Conservation (phyloP, 352 stramenopile species). For the Phytopythium vexans region DNA sequence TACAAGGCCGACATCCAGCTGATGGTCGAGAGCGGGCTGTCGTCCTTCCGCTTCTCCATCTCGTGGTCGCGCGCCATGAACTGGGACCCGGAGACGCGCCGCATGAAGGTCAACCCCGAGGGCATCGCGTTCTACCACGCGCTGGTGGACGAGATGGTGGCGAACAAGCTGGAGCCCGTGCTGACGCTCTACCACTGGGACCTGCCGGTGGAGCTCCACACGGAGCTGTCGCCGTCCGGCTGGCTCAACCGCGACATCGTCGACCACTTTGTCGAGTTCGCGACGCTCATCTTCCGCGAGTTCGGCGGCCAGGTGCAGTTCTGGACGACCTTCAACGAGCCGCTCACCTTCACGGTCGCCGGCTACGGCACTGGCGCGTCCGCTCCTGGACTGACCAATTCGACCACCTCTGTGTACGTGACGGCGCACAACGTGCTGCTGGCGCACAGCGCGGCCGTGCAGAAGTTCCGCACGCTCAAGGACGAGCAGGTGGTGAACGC, state of each 20-base stretch:
- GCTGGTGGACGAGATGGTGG: conserved; percentile 19
- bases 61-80: conserved; percentile 80
- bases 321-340: conserved; percentile 96
- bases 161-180: conserved; percentile 83
- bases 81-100: conserved; percentile 12
- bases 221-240: conserved; percentile 67
- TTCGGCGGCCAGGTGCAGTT: conserved; percentile 91
- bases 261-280: conserved; percentile 81
- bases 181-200: conserved; percentile 98
- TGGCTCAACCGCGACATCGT: conserved; percentile 62
- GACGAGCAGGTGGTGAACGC: conserved; percentile 16
- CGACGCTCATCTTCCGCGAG: conserved; percentile 86
- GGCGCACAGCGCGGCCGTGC: conserved; percentile 80
- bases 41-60: conserved; percentile 90
- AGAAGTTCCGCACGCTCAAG: conserved; percentile 67
- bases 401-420: conserved; percentile 16
- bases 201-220: conserved; percentile 85
- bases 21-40: conserved; percentile 86
- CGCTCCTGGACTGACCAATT: conserved; percentile 21
- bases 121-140: conserved; percentile 31
- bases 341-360: conserved; percentile 78
- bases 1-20: conserved; percentile 87
- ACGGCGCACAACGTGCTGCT: conserved; percentile 88
- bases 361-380: conserved; percentile 81
- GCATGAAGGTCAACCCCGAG: conserved; percentile 17